Percentiles rank a stretch among this genome's conserved stretches.
Evolutionary conservation across 768 basidiomycete genomes (phyloP).

Genomic region (Suillus clintonianus): DNA sequence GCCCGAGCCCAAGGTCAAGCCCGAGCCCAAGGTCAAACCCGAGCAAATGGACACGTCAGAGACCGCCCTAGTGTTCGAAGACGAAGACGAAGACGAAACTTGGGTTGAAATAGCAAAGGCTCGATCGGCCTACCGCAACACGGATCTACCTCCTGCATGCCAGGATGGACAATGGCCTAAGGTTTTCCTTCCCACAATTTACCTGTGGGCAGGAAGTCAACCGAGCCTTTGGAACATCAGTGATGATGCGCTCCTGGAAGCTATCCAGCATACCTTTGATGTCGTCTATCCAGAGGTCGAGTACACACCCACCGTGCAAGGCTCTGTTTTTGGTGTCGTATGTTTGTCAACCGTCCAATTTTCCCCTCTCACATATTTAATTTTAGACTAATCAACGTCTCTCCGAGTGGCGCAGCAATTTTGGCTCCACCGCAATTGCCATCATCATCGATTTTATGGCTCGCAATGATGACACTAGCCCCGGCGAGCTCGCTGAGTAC

Average conservation of each 20-base stretch:
- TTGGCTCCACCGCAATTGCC: constrained; percentile 7
- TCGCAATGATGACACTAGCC: not conserved
- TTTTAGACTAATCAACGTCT: constrained; percentile 5
- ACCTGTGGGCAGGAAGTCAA: constrained; percentile 9
- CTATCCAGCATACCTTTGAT: constrained; percentile 5
- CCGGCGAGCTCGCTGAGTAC: not conserved
- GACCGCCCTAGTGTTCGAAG: no score
- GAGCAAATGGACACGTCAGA: no score
- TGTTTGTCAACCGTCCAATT: not conserved
- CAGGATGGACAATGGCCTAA: no score
- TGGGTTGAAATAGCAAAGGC: no score
- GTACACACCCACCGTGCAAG: constrained; percentile 3
- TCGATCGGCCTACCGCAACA: no score
- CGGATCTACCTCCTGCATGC: no score
- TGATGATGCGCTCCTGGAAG: not conserved
- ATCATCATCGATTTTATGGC: constrained; percentile 3
- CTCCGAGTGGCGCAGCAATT: constrained; percentile 4
- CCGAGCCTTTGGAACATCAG: constrained; percentile 9
- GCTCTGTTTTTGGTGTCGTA: constrained; percentile 8
- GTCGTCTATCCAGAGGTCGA: constrained; percentile 7
- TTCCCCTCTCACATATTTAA: not conserved
- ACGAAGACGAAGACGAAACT: no score
- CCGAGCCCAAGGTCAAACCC: no score
- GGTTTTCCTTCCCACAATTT: not conserved
- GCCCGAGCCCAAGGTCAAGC: no score